phyloP scores from a whole-genome alignment of 2,329 filamentous ascomycete species.

The Paraphoma sp. region DNA sequence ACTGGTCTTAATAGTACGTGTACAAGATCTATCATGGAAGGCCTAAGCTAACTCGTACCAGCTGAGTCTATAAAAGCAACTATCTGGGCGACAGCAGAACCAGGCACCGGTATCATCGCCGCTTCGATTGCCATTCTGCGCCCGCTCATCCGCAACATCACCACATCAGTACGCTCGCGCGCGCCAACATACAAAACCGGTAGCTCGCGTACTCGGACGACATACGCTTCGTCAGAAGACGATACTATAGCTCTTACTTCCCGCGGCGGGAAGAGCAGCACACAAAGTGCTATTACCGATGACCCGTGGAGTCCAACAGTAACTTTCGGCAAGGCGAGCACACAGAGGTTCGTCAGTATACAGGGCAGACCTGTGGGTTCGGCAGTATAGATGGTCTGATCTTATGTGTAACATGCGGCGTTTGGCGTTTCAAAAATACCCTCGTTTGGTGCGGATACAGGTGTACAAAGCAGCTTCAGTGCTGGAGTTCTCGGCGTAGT shows the following conservation, averaged over 20 bases:
- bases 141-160: slow-evolving; percentile 49
- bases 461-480: not conserved
- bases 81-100: slow-evolving; percentile 58
- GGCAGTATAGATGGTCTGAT: not conserved
- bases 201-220: not conserved
- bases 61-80: slow-evolving; percentile 46
- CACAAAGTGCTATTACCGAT: slow-evolving; percentile 8
- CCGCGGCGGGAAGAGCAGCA: slow-evolving; percentile 10
- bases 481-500: not conserved
- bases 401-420: not conserved
- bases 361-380: slow-evolving; percentile 7
- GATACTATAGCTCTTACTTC: slow-evolving; percentile 25
- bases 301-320: slow-evolving; percentile 30
- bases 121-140: slow-evolving; percentile 57
- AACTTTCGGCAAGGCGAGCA: slow-evolving; percentile 20
- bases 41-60: slow-evolving; percentile 3
- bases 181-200: slow-evolving; percentile 13
- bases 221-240: slow-evolving; percentile 2
- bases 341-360: slow-evolving; percentile 17
- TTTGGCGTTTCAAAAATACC: not conserved
- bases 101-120: slow-evolving; percentile 58
- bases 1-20: slow-evolving; percentile 9
- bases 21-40: not conserved
- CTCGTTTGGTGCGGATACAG: not conserved
- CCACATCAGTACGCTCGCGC: slow-evolving; percentile 24